Conservation (phyloP, 768 basidiomycete species). For the Tricholoma hemisulphureum region DNA sequence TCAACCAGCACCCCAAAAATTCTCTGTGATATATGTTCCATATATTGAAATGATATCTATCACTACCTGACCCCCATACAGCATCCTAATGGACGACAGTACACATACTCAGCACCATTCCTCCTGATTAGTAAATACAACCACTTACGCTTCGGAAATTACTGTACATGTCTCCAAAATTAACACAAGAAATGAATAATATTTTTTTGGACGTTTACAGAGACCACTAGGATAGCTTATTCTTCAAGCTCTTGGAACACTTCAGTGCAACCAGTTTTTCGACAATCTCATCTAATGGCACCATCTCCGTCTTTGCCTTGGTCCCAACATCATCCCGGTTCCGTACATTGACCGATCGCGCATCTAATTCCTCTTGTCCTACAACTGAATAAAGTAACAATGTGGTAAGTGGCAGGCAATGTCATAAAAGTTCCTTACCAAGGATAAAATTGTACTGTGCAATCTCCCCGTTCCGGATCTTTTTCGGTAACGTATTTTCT, state of each 20-base stretch:
- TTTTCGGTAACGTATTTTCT: conserved; percentile 91
- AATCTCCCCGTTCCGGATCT: conserved; percentile 95
- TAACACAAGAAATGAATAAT: background rate
- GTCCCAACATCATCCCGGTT: conserved; percentile 92
- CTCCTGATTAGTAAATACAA: background rate
- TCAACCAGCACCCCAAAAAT: background rate
- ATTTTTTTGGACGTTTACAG: background rate
- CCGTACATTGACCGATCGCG: conserved; percentile 87
- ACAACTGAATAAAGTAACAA: conserved; percentile 59
- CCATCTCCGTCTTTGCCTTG: conserved; percentile 76
- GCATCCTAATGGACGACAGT: conserved; percentile 1
- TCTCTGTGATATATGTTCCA: background rate
- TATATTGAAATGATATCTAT: conserved; percentile 2
- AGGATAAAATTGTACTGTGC: conserved; percentile 98
- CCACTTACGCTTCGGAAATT: background rate
- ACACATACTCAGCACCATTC: background rate
- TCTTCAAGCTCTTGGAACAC: conserved; percentile 40
- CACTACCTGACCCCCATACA: background rate
- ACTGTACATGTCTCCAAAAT: background rate
- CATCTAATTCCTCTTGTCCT: conserved; percentile 87
- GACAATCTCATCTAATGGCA: conserved; percentile 68
- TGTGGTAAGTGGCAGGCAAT: background rate
- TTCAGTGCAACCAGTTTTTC: conserved; percentile 74
- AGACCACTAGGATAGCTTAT: conserved; percentile 36
- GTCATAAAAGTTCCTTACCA: conserved; percentile 50